Evolutionary conservation across 2,329 filamentous ascomycete species (phyloP), one percentile per base, ranked within the genome.

Genomic region (Rugonectria rugulosa): DNA sequence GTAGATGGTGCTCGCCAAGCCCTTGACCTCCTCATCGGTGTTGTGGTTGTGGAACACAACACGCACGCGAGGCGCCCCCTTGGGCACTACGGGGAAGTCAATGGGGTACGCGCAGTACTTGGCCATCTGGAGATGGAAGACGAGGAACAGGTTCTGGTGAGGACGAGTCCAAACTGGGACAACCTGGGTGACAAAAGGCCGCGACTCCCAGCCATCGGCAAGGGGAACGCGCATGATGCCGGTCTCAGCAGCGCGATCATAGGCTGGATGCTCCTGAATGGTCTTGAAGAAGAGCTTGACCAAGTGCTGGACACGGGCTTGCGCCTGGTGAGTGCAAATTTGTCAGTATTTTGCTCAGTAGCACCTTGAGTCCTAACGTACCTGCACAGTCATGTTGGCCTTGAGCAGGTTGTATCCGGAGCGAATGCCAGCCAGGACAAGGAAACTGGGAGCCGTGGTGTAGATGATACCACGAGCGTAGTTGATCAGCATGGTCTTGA

Each of bases 191-290:
- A 65, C 41, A 29, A 67, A 63, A 1, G 59, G 37, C 5, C 57
- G 56, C 4, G 37, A n/a, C 42, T 70, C 63, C 53, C 60, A 71
- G 15, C 63, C 67, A 2, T 72, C 70, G 1, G 47, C 19, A 3
- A 69, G 53, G 1, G 73, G 72, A 2, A 73, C 53, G 0, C 17
- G 37, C 2, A 75, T 62, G 17, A 75, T 45, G 2, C 70, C 69
- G 14, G 12, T 43, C 2, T 70, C 62, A 1, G 12, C 29, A 5
- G 68, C 71, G 12, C 53, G 27, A 5, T 62, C 40, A 50, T 63
- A 74, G 3, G 60, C 10, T 1, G 63, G 48, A 23, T 72, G 48
- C 6, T 44, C 15, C 1, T 63, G 66, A 8, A 74, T 42, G 0
- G 48, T 51, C 12, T 66, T 41, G 44, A 67, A 68, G 43, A 72